Percentiles rank a stretch among this genome's conserved stretches.
Evolutionary conservation across 306 rosid species (phyloP).

Genomic region (Alnus rubra): DNA sequence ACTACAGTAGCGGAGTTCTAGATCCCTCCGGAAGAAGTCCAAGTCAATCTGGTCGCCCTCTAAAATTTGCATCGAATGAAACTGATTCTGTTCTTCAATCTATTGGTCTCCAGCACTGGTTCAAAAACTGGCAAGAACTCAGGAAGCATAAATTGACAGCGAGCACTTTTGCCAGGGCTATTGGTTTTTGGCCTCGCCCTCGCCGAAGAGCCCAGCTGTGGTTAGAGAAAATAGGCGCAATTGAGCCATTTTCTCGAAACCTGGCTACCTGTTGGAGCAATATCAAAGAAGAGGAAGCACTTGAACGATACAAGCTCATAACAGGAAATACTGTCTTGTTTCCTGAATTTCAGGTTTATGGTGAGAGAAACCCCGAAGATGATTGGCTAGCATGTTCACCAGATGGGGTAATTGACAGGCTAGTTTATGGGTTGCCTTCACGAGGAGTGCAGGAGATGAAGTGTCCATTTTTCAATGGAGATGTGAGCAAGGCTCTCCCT

Average conservation of each 20-base stretch:
- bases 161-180: slow-evolving; percentile 77
- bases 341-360: slow-evolving; percentile 78
- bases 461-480: slow-evolving; percentile 71
- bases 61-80: slow-evolving; percentile 36
- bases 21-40: slow-evolving; percentile 18
- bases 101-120: slow-evolving; percentile 68
- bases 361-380: slow-evolving; percentile 34
- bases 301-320: slow-evolving; percentile 77
- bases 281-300: slow-evolving; percentile 85
- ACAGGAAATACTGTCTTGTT: slow-evolving; percentile 69
- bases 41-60: slow-evolving; percentile 11
- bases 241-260: slow-evolving; percentile 72
- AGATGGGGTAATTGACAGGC: slow-evolving; percentile 59
- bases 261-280: slow-evolving; percentile 86
- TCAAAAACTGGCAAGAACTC: slow-evolving; percentile 74
- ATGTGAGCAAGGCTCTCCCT: slow-evolving; percentile 58
- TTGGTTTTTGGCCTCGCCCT: slow-evolving; percentile 65
- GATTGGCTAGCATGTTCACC: slow-evolving; percentile 87
- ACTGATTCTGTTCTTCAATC: slow-evolving; percentile 45
- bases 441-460: slow-evolving; percentile 73
- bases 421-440: slow-evolving; percentile 65
- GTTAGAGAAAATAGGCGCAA: slow-evolving; percentile 81
- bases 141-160: slow-evolving; percentile 73
- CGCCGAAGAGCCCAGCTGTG: slow-evolving; percentile 63
- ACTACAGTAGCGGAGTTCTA: slow-evolving; percentile 23